Evolutionary conservation across 495 filamentous ascomycete genomes (phyloP).

Genomic region (Talaromyces proteolyticus): DNA sequence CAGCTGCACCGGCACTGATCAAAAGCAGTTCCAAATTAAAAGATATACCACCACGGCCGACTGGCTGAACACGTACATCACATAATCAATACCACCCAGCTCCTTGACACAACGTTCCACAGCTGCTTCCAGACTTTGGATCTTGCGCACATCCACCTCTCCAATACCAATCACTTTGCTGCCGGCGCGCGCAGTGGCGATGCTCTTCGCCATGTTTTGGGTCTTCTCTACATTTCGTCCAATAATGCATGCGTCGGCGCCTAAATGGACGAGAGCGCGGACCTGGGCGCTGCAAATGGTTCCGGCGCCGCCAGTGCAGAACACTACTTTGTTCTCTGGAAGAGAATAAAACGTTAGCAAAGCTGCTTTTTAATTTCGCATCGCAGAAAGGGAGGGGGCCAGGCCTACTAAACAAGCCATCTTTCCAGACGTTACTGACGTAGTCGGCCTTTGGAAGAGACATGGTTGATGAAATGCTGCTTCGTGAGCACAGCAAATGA

Average conservation of each 20-base stretch:
- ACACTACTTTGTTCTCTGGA: slow-evolving; percentile 79
- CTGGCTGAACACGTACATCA: slow-evolving; percentile 58
- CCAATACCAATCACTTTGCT: slow-evolving; percentile 83
- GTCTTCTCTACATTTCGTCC: slow-evolving; percentile 91
- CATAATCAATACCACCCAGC: slow-evolving; percentile 82
- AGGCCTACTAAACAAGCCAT: slow-evolving; percentile 70
- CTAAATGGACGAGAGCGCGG: slow-evolving; percentile 81
- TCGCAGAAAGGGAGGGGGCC: not conserved
- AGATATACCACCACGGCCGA: not conserved
- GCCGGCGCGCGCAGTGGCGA: slow-evolving; percentile 69
- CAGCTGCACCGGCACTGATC: slow-evolving; percentile 81
- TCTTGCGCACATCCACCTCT: slow-evolving; percentile 73
- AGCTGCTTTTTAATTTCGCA: not conserved
- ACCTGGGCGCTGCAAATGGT: slow-evolving; percentile 94
- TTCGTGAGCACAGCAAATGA: no score
- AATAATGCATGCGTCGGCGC: slow-evolving; percentile 89
- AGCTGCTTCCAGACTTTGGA: slow-evolving; percentile 61
- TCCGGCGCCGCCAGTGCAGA: slow-evolving; percentile 92
- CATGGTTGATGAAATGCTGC: no score
- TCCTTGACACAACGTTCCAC: slow-evolving; percentile 74
- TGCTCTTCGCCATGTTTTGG: slow-evolving; percentile 68
- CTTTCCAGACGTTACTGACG: slow-evolving; percentile 74
- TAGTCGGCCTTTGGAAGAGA: slow-evolving; percentile 65
- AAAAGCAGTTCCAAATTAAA: slow-evolving; percentile 2
- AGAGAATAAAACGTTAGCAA: slow-evolving; percentile 3